Base-by-base conservation (phyloP, 805 yeast species). In the Metschnikowia cerradonensis region DNA sequence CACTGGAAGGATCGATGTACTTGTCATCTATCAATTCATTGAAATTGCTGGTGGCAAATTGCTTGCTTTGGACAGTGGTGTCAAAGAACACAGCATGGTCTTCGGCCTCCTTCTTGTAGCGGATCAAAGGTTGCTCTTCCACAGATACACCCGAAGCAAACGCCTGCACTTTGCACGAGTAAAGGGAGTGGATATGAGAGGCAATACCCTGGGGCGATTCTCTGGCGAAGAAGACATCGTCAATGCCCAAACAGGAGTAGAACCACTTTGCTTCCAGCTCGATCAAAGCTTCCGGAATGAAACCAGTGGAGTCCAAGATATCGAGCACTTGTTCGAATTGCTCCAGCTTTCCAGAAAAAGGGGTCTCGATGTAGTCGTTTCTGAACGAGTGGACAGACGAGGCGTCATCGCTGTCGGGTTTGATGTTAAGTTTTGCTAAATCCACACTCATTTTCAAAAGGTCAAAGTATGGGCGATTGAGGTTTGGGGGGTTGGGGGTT, bases 71-170 rank as follows among this genome's bases (percentile, higher is more conserved):
- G 20, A 68, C 66, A 14, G 83, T 75, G 33, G 95, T 83, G 64
- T 89, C 96, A 67, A 92, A 88, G 66, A 87, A 94, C 34, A 90
- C 94, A 1, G 97, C 97, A 63, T 90, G 96, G 65, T 87, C 91
- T 15, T 81, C 85, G 42, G 81, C 79, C 66, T 89, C 91, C 55
- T 90, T 79, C 65, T 84, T 85, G 67, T 90, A 88, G 55, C 85
- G 88, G 56, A 92, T 84, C 57, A 83, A 79, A 19, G 85, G 84
- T 55, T 73, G 71, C 52, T 68, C 70, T 48, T 65, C 70, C 57
- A 63, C 79, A 45, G 84, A 78, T 55, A 79, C 71, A 3, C 94
- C 86, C 31, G 61, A 52, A 15, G 61, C 61, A 64, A 78, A 88
- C 6, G 96, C 96, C 59, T 92, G 94, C 48, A 94, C 80, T 67